Base-by-base conservation (phyloP, 129 eudicot species). In the Ambrosia trifida region DNA sequence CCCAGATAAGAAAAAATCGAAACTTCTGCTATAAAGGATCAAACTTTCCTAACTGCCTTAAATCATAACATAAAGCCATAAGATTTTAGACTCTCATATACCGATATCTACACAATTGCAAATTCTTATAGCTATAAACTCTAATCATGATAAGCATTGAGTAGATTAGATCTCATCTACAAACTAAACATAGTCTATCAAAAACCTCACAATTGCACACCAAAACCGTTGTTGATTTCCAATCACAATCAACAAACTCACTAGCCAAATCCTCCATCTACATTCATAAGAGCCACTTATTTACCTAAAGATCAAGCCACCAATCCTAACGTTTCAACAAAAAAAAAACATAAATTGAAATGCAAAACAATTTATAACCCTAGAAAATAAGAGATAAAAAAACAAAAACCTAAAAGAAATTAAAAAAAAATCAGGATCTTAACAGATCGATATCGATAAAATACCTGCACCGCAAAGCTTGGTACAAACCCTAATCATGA, bases 381-480 rank as follows among this genome's bases (percentile, higher is more conserved):
- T 24, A 13, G 9, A 70, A 7, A 1, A 28, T 10, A 40, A 38
- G 14, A 57, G 62, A 54, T 53, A 64, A 54, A 11, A 1, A 36
- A 18, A 51, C 0, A 54, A n/a, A 66, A 66, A 44, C 5, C 71
- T 66, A 43, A 36, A 59, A 38, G 2, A 11, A n/a, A n/a, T n/a
- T 54, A 63, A 28, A 19, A 69, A n/a, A n/a, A n/a, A n/a, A n/a
- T n/a, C n/a, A n/a, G n/a, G n/a, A n/a, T n/a, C n/a, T n/a, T 45
- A 72, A 57, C 31, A 76, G 40, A 69, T 11, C 60, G 11, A 60
- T 6, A 54, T 28, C 14, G 10, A 50, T 9, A 58, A 8, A 70
- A 70, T 73, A 86, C 91, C 91, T 52, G 91, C 86, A 52, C 88
- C 83, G 83, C 91, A 86, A 72, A n/a, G n/a, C n/a, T n/a, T n/a